Conservation (phyloP, 2,329 filamentous ascomycete genomes). For the Teratosphaeriaceae sp. region DNA sequence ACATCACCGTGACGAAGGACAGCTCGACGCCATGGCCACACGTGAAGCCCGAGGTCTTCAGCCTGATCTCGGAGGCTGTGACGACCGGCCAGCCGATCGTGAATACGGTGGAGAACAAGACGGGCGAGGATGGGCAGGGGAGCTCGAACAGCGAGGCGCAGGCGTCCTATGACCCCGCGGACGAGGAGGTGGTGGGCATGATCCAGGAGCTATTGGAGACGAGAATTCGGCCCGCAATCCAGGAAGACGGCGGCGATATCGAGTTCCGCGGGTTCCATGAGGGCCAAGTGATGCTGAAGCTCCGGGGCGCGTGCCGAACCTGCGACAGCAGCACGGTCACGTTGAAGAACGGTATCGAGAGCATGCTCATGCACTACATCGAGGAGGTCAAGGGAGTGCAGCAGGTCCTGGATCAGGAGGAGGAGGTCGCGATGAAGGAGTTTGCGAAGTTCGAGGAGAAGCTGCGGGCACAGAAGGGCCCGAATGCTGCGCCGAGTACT, state of each 20-base stretch:
- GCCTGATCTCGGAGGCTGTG: slow-evolving; percentile 87
- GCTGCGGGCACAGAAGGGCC: slow-evolving; percentile 53
- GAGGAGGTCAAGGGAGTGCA: slow-evolving; percentile 92
- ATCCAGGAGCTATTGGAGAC: slow-evolving; percentile 98
- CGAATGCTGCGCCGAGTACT: slow-evolving; percentile 44
- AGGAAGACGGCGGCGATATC: slow-evolving; percentile 96
- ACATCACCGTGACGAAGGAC: slow-evolving; percentile 94
- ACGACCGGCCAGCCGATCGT: slow-evolving; percentile 79
- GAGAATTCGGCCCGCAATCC: slow-evolving; percentile 87
- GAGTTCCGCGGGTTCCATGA: slow-evolving; percentile 87
- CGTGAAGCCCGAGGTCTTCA: slow-evolving; percentile 91
- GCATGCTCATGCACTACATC: slow-evolving; percentile 87
- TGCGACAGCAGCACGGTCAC: slow-evolving; percentile 97
- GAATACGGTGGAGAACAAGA: slow-evolving; percentile 57
- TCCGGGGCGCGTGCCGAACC: slow-evolving; percentile 87
- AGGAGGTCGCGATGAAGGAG: slow-evolving; percentile 77
- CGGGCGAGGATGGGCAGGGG: slow-evolving; percentile 43
- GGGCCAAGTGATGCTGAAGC: slow-evolving; percentile 63
- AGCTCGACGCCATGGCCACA: slow-evolving; percentile 87
- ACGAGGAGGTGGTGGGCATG: slow-evolving; percentile 93
- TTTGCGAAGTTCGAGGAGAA: slow-evolving; percentile 96
- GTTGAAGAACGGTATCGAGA: slow-evolving; percentile 94
- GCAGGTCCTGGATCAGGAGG: slow-evolving; percentile 86
- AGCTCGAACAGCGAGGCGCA: slow-evolving; percentile 54
- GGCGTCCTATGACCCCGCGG: slow-evolving; percentile 78